phyloP scores from a whole-genome alignment of 2,329 filamentous ascomycete species.

The Penicillium sp. region DNA sequence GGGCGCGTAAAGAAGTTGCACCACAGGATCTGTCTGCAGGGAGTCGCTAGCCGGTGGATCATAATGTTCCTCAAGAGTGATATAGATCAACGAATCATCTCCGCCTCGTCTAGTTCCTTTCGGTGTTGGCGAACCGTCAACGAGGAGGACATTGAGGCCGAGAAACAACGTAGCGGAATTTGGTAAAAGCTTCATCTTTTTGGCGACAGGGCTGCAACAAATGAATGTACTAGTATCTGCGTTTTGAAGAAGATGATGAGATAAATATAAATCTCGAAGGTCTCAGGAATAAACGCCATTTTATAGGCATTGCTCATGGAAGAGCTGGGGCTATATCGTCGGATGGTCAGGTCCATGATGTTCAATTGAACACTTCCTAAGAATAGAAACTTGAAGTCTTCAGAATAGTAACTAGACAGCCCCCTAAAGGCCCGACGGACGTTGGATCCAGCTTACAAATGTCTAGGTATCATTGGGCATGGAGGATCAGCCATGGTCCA shows the following conservation, averaged over 20 bases:
- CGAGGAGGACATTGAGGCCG: background rate
- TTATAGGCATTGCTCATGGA: no score
- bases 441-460: background rate
- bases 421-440: background rate
- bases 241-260: no score
- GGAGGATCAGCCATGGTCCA: background rate
- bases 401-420: no score
- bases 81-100: background rate
- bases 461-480: no score
- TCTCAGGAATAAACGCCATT: no score
- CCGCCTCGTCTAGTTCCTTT: background rate
- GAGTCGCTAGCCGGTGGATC: background rate
- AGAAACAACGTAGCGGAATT: background rate
- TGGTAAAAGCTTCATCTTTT: background rate
- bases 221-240: no score
- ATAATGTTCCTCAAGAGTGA: slow-evolving; percentile 1
- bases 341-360: no score
- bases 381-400: no score
- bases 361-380: no score
- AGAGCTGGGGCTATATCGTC: no score
- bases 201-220: background rate
- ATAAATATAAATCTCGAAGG: no score
- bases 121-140: background rate
- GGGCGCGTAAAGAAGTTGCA: background rate
- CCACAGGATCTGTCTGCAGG: background rate